Conservation (phyloP, 345 rosid genomes). For the Camelina laxa region DNA sequence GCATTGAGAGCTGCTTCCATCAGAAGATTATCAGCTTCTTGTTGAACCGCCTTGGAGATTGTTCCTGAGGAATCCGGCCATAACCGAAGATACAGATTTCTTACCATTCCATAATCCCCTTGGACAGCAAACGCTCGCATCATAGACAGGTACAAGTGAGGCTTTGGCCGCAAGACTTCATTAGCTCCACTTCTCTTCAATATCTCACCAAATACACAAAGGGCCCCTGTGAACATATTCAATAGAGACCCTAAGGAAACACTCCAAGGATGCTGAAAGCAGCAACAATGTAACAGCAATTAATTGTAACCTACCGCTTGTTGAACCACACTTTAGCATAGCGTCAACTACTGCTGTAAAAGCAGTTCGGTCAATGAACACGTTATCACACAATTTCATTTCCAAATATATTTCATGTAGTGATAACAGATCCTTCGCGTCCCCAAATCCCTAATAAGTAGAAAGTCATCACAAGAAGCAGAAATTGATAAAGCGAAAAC, state of each 20-base stretch:
- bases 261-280: constrained; percentile 16
- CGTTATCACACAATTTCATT: constrained; percentile 56
- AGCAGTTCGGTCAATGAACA: constrained; percentile 67
- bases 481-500: neutral
- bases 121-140: constrained; percentile 68
- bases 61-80: constrained; percentile 76
- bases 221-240: constrained; percentile 55
- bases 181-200: constrained; percentile 60
- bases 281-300: constrained; percentile 20
- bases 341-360: constrained; percentile 74
- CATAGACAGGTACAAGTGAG: constrained; percentile 77
- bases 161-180: constrained; percentile 64
- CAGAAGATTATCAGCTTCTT: constrained; percentile 79
- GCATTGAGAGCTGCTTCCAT: constrained; percentile 82
- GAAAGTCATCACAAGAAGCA: constrained; percentile 8
- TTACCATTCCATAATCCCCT: constrained; percentile 67
- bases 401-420: constrained; percentile 55
- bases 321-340: constrained; percentile 61
- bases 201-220: constrained; percentile 80
- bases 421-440: constrained; percentile 56
- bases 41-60: constrained; percentile 53
- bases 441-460: constrained; percentile 60
- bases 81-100: constrained; percentile 58
- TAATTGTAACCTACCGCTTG: constrained; percentile 51
- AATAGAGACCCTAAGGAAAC: constrained; percentile 11